Conservation (phyloP, 1,284 basidiomycete genomes). For the Boletus calvinii region DNA sequence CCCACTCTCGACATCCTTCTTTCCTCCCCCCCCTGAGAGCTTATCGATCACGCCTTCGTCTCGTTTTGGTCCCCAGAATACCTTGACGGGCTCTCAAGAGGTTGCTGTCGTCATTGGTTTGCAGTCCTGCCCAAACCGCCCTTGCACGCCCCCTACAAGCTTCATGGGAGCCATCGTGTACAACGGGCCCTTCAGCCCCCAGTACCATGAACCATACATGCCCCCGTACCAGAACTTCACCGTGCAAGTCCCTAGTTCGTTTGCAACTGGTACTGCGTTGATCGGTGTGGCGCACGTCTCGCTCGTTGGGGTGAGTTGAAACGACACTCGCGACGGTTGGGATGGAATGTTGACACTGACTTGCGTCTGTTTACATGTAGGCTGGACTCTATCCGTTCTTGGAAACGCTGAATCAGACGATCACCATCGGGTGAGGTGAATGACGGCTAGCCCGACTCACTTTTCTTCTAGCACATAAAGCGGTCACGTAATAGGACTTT, state of each 20-base stretch:
- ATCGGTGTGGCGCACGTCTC: constrained; percentile 24
- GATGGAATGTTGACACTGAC: background rate
- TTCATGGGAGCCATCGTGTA: constrained; percentile 29
- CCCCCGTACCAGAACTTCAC: constrained; percentile 33
- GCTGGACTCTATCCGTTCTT: constrained; percentile 20
- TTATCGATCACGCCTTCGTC: background rate
- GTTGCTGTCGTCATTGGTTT: constrained; percentile 32
- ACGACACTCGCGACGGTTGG: background rate
- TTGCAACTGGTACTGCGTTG: constrained; percentile 16
- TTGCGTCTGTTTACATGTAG: constrained; percentile 8
- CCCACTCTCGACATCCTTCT: too few relatives aligned
- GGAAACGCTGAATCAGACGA: constrained; percentile 30
- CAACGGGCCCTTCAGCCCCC: constrained; percentile 26
- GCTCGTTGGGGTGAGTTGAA: constrained; percentile 26
- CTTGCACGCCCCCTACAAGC: constrained; percentile 16
- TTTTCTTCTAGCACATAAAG: too few relatives aligned
- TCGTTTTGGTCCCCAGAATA: constrained; percentile 12
- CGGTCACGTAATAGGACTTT: too few relatives aligned
- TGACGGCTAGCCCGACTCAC: background rate
- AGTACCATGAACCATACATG: constrained; percentile 14
- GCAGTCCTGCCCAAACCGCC: constrained; percentile 24
- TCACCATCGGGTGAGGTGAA: constrained; percentile 21
- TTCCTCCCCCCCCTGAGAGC: background rate
- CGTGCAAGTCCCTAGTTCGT: constrained; percentile 18
- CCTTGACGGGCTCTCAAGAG: constrained; percentile 27